Conservation (phyloP, 2,329 filamentous ascomycete species). For the Colletotrichum liriopes region DNA sequence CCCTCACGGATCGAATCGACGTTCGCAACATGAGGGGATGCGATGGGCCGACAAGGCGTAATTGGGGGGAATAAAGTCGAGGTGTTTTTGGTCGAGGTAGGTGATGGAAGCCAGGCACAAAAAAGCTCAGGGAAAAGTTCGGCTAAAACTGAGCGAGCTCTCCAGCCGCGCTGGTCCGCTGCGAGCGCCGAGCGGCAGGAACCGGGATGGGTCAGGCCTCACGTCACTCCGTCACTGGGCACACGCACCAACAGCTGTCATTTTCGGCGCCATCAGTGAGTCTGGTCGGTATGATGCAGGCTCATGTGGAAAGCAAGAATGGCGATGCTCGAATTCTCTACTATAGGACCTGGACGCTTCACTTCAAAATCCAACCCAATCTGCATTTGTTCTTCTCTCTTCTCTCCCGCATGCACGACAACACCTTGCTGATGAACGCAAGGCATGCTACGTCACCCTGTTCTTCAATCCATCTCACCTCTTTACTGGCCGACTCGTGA, state of each 20-base stretch:
- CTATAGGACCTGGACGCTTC: too few species aligned
- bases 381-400: neutral
- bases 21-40: slow-evolving; percentile 78
- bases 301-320: neutral
- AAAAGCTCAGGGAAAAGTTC: slow-evolving; percentile 63
- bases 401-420: neutral
- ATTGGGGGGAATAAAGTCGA: slow-evolving; percentile 49
- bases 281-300: neutral
- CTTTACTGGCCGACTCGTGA: neutral
- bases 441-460: neutral
- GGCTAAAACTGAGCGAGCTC: slow-evolving; percentile 53
- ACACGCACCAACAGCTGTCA: slow-evolving; percentile 9
- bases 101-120: slow-evolving; percentile 51
- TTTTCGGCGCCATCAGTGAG: neutral
- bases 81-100: slow-evolving; percentile 45
- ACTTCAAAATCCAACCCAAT: too few species aligned
- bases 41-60: slow-evolving; percentile 58
- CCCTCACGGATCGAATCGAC: slow-evolving; percentile 76
- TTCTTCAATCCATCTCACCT: neutral
- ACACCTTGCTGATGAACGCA: neutral
- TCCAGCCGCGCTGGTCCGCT: slow-evolving; percentile 26
- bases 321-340: neutral
- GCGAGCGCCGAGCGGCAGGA: slow-evolving; percentile 41
- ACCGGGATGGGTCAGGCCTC: slow-evolving; percentile 41
- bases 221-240: slow-evolving; percentile 32